Percentiles rank a stretch among this genome's conserved stretches.
Conservation (phyloP, 805 yeast species). For the Zygoascus tannicola region DNA sequence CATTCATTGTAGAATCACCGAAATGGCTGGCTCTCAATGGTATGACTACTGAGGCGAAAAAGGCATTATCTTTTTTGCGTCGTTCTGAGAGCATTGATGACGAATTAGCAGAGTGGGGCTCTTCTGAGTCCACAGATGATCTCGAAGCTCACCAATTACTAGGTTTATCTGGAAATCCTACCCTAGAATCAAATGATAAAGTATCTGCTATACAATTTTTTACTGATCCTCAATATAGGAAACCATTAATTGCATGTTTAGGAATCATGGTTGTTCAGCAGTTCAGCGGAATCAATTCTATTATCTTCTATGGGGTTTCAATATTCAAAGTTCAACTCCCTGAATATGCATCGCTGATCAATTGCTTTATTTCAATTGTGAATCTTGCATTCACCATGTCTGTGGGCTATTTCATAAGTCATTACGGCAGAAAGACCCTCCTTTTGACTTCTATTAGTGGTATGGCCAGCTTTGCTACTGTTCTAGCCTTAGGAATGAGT, state of each 20-base stretch:
- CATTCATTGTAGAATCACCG: conserved; percentile 61
- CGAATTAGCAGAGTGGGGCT: conserved; percentile 22
- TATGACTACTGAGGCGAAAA: conserved; percentile 34
- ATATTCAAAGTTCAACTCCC: conserved; percentile 70
- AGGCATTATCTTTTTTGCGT: conserved; percentile 30
- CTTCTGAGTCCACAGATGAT: conserved; percentile 1
- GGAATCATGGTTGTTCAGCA: conserved; percentile 79
- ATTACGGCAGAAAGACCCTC: conserved; percentile 64
- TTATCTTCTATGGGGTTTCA: conserved; percentile 86
- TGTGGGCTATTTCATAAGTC: conserved; percentile 70
- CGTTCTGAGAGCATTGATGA: conserved; percentile 21
- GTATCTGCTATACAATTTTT: conserved; percentile 35
- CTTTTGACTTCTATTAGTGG: conserved; percentile 53
- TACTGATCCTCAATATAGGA: conserved; percentile 40
- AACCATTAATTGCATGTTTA: conserved; percentile 57
- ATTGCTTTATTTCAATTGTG: conserved; percentile 63
- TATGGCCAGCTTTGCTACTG: conserved; percentile 57
- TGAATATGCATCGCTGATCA: conserved; percentile 56
- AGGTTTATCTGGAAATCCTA: neutral
- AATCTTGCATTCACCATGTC: conserved; percentile 66
- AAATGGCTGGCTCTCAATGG: conserved; percentile 62
- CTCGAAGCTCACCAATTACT: conserved; percentile 3
- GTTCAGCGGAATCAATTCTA: conserved; percentile 85
- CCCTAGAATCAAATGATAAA: neutral
- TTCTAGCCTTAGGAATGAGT: conserved; percentile 58